Evolutionary conservation across 2,329 filamentous ascomycete species (phyloP).

Genomic region (Xylariaceae sp.): DNA sequence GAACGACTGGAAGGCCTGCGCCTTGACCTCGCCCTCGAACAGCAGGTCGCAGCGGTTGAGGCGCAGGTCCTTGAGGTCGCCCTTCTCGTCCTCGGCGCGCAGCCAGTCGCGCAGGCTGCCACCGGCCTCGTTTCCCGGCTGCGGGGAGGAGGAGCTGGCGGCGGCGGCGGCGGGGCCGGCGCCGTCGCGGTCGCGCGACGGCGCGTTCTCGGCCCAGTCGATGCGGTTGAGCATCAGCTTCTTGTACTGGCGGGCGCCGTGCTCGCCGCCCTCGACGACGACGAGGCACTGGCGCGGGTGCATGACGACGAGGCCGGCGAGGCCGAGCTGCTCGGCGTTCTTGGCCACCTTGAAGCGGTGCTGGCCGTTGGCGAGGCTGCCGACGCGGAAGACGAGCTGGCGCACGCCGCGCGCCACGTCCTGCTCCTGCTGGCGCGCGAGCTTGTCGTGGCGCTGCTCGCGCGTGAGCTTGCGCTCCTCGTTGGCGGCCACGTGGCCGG

Average conservation of each 20-base stretch:
- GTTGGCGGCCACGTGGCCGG: slow-evolving; percentile 71
- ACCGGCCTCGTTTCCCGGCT: too few relatives aligned
- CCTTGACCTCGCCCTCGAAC: slow-evolving; percentile 85
- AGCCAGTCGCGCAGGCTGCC: slow-evolving; percentile 64
- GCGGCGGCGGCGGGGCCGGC: too few relatives aligned
- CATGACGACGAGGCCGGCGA: slow-evolving; percentile 88
- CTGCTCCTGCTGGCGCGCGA: slow-evolving; percentile 72
- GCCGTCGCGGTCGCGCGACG: slow-evolving; percentile 54
- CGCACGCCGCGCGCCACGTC: slow-evolving; percentile 83
- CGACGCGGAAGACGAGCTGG: slow-evolving; percentile 81
- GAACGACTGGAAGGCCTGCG: slow-evolving; percentile 78
- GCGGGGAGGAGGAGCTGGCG: too few relatives aligned
- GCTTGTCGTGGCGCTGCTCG: slow-evolving; percentile 78
- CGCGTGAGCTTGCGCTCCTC: slow-evolving; percentile 82
- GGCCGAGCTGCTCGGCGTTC: slow-evolving; percentile 81
- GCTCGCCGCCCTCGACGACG: slow-evolving; percentile 82
- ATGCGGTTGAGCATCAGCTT: slow-evolving; percentile 92
- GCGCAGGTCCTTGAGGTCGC: slow-evolving; percentile 72
- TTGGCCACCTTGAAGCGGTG: slow-evolving; percentile 89
- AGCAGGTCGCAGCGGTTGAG: slow-evolving; percentile 75
- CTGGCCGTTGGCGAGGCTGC: slow-evolving; percentile 82
- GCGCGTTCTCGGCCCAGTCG: slow-evolving; percentile 86
- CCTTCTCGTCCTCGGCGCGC: slow-evolving; percentile 68
- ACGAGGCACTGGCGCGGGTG: slow-evolving; percentile 84
- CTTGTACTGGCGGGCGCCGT: slow-evolving; percentile 77